These are phyloP conservation scores for Chaetomiaceae sp. DNA, from an alignment of 2,329 filamentous ascomycete species.

Conservation along the genomic window DNA sequence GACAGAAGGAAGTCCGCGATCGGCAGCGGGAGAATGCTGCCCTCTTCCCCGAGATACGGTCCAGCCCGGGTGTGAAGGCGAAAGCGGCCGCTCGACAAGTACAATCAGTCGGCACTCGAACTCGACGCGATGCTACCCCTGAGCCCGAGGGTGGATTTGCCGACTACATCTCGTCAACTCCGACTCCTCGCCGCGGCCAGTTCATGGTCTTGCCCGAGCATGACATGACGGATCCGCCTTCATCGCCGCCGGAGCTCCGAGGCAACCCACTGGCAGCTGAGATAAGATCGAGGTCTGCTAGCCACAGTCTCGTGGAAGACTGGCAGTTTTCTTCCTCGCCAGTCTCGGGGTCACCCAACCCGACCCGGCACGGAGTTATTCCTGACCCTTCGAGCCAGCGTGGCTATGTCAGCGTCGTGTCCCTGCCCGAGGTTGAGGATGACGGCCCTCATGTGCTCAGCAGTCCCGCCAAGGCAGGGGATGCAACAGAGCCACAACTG, in stretches of 20 bases:
- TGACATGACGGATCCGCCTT: conserved; percentile 51
- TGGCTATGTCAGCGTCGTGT: conserved; percentile 21
- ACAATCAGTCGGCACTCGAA: conserved; percentile 11
- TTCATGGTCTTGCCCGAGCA: conserved; percentile 43
- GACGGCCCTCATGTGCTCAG: conserved; percentile 7
- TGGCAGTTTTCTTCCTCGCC: conserved; percentile 57
- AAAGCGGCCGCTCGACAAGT: conserved; percentile 12
- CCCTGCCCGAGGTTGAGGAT: conserved; percentile 17
- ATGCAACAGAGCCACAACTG: conserved; percentile 6
- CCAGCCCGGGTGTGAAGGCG: conserved; percentile 40
- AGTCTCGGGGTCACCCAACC: conserved; percentile 46
- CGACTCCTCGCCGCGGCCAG: conserved; percentile 56
- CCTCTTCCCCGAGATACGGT: conserved; percentile 65
- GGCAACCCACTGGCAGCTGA: conserved; percentile 49
- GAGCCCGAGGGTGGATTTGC: conserved; percentile 42
- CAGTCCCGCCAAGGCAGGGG: conserved; percentile 1
- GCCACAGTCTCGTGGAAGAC: conserved; percentile 37
- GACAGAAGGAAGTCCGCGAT: conserved; percentile 72
- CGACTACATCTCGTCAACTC: conserved; percentile 55
- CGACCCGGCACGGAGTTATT: conserved; percentile 29
- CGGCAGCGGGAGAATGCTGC: conserved; percentile 63
- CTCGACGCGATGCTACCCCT: conserved; percentile 41
- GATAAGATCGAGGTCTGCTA: conserved; percentile 47
- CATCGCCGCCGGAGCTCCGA: conserved; percentile 54
- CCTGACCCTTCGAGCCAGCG: conserved; percentile 24